Evolutionary conservation across 1,284 basidiomycete species (phyloP), one percentile per base, ranked within the genome.

Genomic region (Leccinum variabile): DNA sequence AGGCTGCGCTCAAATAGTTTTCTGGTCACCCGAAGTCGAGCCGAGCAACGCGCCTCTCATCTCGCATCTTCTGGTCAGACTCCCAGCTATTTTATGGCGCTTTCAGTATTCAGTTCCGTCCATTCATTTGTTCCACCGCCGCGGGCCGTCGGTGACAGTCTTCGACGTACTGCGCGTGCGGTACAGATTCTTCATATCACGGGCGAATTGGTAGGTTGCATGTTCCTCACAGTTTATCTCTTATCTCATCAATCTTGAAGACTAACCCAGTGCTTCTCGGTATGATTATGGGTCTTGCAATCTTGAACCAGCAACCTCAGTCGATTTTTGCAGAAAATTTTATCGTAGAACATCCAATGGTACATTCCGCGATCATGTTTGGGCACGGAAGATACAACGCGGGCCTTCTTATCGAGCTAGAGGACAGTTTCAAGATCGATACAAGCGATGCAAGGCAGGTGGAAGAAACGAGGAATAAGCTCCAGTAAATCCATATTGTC

Each of bases 301-400:
- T 22, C 46, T 41, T 35, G 35, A 44, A 18, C 3, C 9, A 3
- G 11, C 4, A 6, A 25, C 33, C 59, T 68, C 5, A 57, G 1
- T 28, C 16, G 6, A 25, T 14, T 28, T 59, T 11, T 8, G 5
- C 37, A 70, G 68, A 69, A 35, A 61, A 63, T 16, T 61, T 66
- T 41, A 52, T 70, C 16, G 53, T 56, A 9, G 68, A 70, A 54
- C 60, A 68, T 32, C 56, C 67, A 0, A 61, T 66, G 57, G 60
- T 61, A 2, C 59, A 59, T 41, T 59, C 59, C 9, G 63, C 68
- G 28, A 59, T 80, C 33, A 74, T 81, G 63, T 81, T 81, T 63
- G 80, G 80, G 11, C 71, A 78, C 2, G 78, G 73, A 41, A 69
- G 75, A 50, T 75, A 75, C 59, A 74, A 77, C 39, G 74, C 73